Evolutionary conservation across 2,329 filamentous ascomycete species (phyloP).

Genomic region (Colletotrichum chrysophilum): DNA sequence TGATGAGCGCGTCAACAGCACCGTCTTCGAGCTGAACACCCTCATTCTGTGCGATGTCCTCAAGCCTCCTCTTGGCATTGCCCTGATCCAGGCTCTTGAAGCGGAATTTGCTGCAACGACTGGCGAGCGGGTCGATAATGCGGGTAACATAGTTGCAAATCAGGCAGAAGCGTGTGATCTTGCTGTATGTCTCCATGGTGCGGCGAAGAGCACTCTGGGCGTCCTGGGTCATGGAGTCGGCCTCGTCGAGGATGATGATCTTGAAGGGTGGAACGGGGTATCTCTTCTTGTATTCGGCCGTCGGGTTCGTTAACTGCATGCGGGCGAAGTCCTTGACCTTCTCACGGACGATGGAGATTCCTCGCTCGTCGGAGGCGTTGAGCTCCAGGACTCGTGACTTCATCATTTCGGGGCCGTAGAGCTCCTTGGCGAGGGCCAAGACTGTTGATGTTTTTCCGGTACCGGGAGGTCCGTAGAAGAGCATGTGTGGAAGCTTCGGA

Average conservation of each 20-base stretch:
- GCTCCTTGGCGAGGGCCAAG: conserved; percentile 93
- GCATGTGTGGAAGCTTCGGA: conserved; percentile 88
- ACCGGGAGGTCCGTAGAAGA: conserved; percentile 97
- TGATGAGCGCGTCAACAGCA: conserved; percentile 82
- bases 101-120: conserved; percentile 92
- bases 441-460: conserved; percentile 99
- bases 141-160: conserved; percentile 99
- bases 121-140: conserved; percentile 95
- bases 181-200: conserved; percentile 98
- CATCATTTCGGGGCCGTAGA: conserved; percentile 94
- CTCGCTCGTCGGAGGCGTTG: conserved; percentile 98
- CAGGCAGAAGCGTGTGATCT: conserved; percentile 95
- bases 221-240: conserved; percentile 98
- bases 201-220: conserved; percentile 90
- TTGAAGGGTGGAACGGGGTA: conserved; percentile 98
- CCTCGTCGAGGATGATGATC: conserved; percentile 97
- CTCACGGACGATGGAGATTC: conserved; percentile 94
- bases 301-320: conserved; percentile 87
- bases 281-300: conserved; percentile 68
- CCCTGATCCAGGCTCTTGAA: conserved; percentile 95
- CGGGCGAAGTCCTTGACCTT: conserved; percentile 99
- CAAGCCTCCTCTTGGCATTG: conserved; percentile 79
- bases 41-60: conserved; percentile 83
- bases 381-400: conserved; percentile 96
- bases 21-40: conserved; percentile 78